Evolutionary conservation across 345 rosid genomes (phyloP).

Genomic region (Citrus mangshanensis): DNA sequence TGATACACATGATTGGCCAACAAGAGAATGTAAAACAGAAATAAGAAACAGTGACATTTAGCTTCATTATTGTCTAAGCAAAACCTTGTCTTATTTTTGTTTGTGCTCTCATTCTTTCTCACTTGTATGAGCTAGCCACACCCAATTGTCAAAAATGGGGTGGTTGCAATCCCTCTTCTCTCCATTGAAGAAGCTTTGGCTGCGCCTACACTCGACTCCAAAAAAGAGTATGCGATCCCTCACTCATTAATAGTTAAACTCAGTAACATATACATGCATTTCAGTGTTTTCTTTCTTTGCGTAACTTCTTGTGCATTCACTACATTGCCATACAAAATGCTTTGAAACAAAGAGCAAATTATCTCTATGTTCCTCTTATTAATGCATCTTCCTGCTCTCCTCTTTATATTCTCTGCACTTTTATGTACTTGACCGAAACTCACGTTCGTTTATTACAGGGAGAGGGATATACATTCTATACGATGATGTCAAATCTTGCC

Average conservation of each 20-base stretch:
- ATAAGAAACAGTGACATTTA: constrained; percentile 17
- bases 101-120: constrained; percentile 5
- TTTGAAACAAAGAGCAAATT: neutral
- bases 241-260: neutral
- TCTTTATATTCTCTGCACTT: neutral
- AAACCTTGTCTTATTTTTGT: constrained; percentile 8
- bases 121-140: constrained; percentile 38
- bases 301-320: neutral
- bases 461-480: constrained; percentile 41
- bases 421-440: neutral
- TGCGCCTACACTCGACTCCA: constrained; percentile 63
- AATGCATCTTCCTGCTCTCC: neutral
- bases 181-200: constrained; percentile 92
- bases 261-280: neutral
- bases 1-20: constrained; percentile 41
- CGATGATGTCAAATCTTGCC: constrained; percentile 51
- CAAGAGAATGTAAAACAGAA: constrained; percentile 27
- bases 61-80: constrained; percentile 44
- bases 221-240: constrained; percentile 55
- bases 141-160: constrained; percentile 57
- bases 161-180: constrained; percentile 90
- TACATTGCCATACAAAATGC: neutral
- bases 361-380: neutral
- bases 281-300: neutral
- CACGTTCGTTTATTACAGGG: constrained; percentile 8